These are phyloP conservation scores for Globisporangium perplexum DNA, from an alignment of 352 stramenopile species.

Conservation along the genomic window DNA sequence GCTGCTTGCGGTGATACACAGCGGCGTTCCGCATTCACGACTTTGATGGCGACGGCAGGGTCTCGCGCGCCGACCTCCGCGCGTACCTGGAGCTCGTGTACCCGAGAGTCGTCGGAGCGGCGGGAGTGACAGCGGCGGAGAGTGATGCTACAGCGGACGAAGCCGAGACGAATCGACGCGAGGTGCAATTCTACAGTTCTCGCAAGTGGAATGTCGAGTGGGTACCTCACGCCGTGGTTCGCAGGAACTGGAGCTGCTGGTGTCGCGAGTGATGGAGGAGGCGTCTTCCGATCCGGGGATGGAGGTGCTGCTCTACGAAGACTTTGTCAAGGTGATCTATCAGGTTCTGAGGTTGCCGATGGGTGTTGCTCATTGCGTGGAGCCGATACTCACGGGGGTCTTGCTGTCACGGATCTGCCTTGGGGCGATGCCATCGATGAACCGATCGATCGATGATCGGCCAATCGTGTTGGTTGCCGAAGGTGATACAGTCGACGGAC, in stretches of 20 bases:
- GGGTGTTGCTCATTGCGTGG: too few species aligned
- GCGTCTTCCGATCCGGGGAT: slow-evolving; percentile 35
- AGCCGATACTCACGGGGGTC: too few species aligned
- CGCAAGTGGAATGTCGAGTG: too few species aligned
- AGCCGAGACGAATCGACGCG: slow-evolving; percentile 3
- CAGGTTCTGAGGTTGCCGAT: too few species aligned
- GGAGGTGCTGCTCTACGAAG: slow-evolving; percentile 48
- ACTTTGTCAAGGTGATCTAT: slow-evolving; percentile 59
- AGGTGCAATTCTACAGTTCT: neutral
- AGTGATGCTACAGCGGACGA: slow-evolving; percentile 21
- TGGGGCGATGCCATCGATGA: neutral
- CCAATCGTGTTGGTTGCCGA: too few species aligned
- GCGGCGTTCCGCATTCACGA: slow-evolving; percentile 69
- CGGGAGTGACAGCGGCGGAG: neutral
- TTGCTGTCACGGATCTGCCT: neutral
- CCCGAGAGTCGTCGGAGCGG: slow-evolving; percentile 3
- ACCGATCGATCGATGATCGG: neutral
- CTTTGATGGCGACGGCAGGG: slow-evolving; percentile 64
- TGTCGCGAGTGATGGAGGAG: slow-evolving; percentile 46
- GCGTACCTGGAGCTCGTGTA: slow-evolving; percentile 41
- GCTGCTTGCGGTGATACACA: slow-evolving; percentile 6
- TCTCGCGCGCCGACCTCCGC: slow-evolving; percentile 48
- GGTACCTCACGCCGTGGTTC: neutral
- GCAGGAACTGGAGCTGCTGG: slow-evolving; percentile 35
- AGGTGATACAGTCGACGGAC: slow-evolving; percentile 55